A percentile compares a stretch with the other conserved stretches of the same genome.
Evolutionary conservation across 2,329 filamentous ascomycete species (phyloP).

Genomic region (Sclerotinia sclerotiorum): DNA sequence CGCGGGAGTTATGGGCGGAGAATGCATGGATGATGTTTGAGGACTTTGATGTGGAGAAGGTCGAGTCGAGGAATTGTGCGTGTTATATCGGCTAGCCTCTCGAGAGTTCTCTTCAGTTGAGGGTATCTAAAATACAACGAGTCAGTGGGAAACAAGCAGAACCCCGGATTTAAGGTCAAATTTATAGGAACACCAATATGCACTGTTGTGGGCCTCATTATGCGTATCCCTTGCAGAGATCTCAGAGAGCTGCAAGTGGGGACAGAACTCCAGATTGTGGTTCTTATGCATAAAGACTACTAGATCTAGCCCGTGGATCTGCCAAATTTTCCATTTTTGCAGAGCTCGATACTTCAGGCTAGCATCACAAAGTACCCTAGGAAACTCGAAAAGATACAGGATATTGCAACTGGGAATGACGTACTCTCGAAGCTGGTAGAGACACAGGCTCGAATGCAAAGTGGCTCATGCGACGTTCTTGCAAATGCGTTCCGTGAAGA

Average conservation of each 20-base stretch:
- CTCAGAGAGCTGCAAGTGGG: constrained; percentile 29
- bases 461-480: constrained; percentile 79
- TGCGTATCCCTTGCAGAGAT: constrained; percentile 22
- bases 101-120: constrained; percentile 58
- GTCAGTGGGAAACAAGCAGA: constrained; percentile 27
- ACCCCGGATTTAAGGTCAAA: constrained; percentile 22
- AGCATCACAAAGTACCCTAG: constrained; percentile 1
- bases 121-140: constrained; percentile 47
- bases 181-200: constrained; percentile 22
- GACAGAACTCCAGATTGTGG: constrained; percentile 31
- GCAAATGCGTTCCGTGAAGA: constrained; percentile 71
- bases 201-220: constrained; percentile 28
- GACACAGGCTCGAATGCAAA: constrained; percentile 91
- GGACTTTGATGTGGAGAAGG: constrained; percentile 69
- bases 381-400: not conserved
- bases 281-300: constrained; percentile 26
- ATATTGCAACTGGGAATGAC: constrained; percentile 43
- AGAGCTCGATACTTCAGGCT: constrained; percentile 15
- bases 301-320: constrained; percentile 25
- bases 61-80: constrained; percentile 62
- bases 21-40: constrained; percentile 70
- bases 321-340: constrained; percentile 22
- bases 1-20: constrained; percentile 84
- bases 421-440: constrained; percentile 77
- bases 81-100: constrained; percentile 63